Evolutionary conservation across 768 basidiomycete species (phyloP).

Genomic region (Serendipita sp.): DNA sequence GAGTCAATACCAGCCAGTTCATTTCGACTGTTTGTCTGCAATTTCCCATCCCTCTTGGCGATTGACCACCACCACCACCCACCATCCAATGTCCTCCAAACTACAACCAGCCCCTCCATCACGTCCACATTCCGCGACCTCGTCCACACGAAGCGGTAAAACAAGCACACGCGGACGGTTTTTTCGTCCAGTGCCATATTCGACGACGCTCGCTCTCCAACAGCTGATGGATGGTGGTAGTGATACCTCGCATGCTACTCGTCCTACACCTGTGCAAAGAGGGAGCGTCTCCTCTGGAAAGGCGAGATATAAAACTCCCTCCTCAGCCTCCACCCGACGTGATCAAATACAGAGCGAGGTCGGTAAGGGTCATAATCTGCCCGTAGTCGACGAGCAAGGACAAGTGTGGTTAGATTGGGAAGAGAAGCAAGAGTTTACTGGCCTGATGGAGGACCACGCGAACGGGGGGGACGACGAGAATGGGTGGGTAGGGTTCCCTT

Average conservation of each 20-base stretch:
- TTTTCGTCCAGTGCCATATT: not conserved
- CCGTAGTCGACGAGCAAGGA: constrained; percentile 2
- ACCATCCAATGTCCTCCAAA: not conserved
- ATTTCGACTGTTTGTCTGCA: no score
- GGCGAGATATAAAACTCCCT: not conserved
- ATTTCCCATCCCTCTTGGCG: no score
- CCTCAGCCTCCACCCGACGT: not conserved
- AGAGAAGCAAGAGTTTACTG: not conserved
- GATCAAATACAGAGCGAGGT: constrained; percentile 2
- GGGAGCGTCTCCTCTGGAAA: not conserved
- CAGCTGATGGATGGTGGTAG: not conserved
- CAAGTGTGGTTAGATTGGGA: constrained; percentile 6
- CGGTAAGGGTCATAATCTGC: not conserved
- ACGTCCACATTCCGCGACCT: not conserved
- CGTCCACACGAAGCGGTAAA: not conserved
- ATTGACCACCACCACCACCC: no score
- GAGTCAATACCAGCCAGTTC: no score
- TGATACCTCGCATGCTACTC: not conserved
- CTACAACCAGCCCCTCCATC: not conserved
- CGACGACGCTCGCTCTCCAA: not conserved
- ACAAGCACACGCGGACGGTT: not conserved
- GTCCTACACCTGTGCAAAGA: not conserved
- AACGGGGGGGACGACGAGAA: not conserved
- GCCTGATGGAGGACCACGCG: not conserved
- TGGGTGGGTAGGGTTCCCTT: not conserved